Conservation (phyloP, 1,139 yeast genomes). For the Debaryomyces sp. region DNA sequence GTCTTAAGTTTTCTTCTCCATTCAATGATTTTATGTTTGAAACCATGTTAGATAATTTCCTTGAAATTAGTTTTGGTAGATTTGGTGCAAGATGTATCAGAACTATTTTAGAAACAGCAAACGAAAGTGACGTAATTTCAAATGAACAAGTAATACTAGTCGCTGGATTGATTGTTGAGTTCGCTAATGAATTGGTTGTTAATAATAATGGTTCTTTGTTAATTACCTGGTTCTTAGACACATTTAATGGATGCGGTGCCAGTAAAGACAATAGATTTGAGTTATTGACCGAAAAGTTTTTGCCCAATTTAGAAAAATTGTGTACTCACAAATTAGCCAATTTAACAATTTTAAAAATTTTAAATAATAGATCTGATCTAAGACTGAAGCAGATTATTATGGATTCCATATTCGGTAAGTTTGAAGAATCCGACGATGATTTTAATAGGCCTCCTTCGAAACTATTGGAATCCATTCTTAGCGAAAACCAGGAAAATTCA, state of each 20-base stretch:
- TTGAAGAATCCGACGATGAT: slow-evolving; percentile 29
- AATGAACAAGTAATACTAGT: slow-evolving; percentile 72
- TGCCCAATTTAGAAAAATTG: slow-evolving; percentile 63
- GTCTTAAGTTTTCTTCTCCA: slow-evolving; percentile 85
- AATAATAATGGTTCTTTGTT: slow-evolving; percentile 88
- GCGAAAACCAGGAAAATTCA: slow-evolving; percentile 51
- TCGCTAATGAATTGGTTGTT: slow-evolving; percentile 78
- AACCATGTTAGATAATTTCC: slow-evolving; percentile 74
- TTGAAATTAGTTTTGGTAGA: slow-evolving; percentile 84
- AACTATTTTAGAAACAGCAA: slow-evolving; percentile 80
- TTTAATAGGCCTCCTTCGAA: slow-evolving; percentile 27
- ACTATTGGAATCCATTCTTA: slow-evolving; percentile 50
- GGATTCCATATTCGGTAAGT: slow-evolving; percentile 63
- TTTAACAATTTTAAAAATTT: slow-evolving; percentile 75
- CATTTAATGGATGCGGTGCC: slow-evolving; percentile 67
- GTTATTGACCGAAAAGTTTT: slow-evolving; percentile 50
- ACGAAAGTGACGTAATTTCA: slow-evolving; percentile 47
- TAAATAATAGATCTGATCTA: slow-evolving; percentile 69
- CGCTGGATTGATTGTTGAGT: slow-evolving; percentile 78
- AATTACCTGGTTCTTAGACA: slow-evolving; percentile 93
- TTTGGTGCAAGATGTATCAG: slow-evolving; percentile 95
- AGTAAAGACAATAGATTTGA: slow-evolving; percentile 34
- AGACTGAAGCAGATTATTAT: slow-evolving; percentile 64
- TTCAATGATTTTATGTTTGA: slow-evolving; percentile 91
- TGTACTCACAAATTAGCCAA: slow-evolving; percentile 89